Conservation (phyloP, 805 yeast genomes). For the Teunomyces barrocoloradensis region DNA sequence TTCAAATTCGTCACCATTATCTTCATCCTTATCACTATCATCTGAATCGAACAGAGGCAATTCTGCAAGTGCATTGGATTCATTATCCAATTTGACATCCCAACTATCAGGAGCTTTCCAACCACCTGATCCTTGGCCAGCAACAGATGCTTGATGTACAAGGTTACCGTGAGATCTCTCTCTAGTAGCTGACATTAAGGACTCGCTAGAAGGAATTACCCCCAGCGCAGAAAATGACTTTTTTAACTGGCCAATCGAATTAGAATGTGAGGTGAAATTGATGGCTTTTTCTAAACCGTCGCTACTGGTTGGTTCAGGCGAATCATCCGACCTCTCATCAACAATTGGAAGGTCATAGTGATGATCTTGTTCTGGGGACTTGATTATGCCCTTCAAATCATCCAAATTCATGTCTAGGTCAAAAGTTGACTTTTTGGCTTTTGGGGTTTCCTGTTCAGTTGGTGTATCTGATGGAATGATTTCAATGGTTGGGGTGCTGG, state of each 20-base stretch:
- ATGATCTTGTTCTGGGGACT: constrained; percentile 15
- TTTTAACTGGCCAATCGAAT: not conserved
- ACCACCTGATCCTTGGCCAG: constrained; percentile 11
- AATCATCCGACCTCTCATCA: not conserved
- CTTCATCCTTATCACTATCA: constrained; percentile 11
- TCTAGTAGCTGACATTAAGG: not conserved
- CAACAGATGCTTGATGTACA: not conserved
- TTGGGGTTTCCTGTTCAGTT: constrained; percentile 5
- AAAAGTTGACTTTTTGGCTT: constrained; percentile 12
- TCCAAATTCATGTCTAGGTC: constrained; percentile 48
- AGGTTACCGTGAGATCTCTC: not conserved
- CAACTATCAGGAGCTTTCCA: constrained; percentile 52
- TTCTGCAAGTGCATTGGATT: not conserved
- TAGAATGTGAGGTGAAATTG: not conserved
- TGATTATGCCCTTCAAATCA: constrained; percentile 53
- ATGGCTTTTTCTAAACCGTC: not conserved
- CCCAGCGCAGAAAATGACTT: constrained; percentile 9
- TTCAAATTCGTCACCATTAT: constrained; percentile 7
- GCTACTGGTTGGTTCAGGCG: not conserved
- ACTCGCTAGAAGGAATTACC: not conserved
- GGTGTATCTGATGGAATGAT: constrained; percentile 5
- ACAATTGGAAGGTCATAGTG: not conserved
- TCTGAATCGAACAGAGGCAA: constrained; percentile 15
- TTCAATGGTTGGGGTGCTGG: constrained; percentile 11
- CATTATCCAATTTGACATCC: constrained; percentile 39